These are phyloP conservation scores for Hypoxylon crocopeplum DNA, from an alignment of 495 filamentous ascomycete species.

Conservation along the genomic window DNA sequence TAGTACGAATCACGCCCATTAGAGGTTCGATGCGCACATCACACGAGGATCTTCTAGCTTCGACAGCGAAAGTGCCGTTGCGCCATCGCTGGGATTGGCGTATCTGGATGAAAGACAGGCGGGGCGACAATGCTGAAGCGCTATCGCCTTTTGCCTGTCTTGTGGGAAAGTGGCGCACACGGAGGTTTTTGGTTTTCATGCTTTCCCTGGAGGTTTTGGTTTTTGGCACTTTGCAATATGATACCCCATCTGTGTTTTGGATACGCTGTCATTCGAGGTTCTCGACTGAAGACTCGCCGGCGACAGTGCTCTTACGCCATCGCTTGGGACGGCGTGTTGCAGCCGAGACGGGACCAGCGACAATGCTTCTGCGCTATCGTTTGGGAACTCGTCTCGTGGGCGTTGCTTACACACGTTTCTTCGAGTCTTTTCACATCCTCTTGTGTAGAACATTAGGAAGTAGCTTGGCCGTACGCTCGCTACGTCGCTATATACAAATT, in stretches of 20 bases:
- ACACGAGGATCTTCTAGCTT: slow-evolving; percentile 35
- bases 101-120: slow-evolving; percentile 29
- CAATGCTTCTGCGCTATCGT: slow-evolving; percentile 64
- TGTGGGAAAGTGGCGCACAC: slow-evolving; percentile 25
- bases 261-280: slow-evolving; percentile 53
- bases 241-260: slow-evolving; percentile 66
- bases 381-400: slow-evolving; percentile 59
- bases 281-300: slow-evolving; percentile 51
- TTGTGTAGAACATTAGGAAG: slow-evolving; percentile 8
- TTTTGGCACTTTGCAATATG: slow-evolving; percentile 49
- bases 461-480: slow-evolving; percentile 32
- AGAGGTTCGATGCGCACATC: slow-evolving; percentile 29
- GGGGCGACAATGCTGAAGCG: slow-evolving; percentile 52
- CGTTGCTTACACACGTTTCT: slow-evolving; percentile 49
- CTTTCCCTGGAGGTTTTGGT: slow-evolving; percentile 19
- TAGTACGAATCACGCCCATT: slow-evolving; percentile 27
- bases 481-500: slow-evolving; percentile 36
- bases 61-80: slow-evolving; percentile 51
- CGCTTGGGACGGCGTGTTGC: slow-evolving; percentile 63
- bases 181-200: slow-evolving; percentile 24
- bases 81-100: slow-evolving; percentile 50
- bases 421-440: slow-evolving; percentile 26
- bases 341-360: slow-evolving; percentile 57
- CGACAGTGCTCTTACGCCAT: slow-evolving; percentile 66
- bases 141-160: slow-evolving; percentile 44